phyloP scores from a whole-genome alignment of 164 flowering plant genomes.

The Chloranthus sessilifolius region DNA sequence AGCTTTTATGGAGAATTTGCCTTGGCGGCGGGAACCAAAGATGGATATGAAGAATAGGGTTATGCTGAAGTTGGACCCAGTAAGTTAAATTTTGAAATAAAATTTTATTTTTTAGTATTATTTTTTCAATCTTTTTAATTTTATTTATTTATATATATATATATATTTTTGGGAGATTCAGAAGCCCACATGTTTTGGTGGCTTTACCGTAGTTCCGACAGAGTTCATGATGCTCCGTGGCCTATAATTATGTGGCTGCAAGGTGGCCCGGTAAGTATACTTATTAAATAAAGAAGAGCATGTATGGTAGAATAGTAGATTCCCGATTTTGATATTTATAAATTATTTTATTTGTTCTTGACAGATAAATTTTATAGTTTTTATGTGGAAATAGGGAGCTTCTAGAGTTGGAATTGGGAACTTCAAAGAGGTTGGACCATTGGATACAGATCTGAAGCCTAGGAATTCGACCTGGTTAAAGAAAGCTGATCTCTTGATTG shows the following conservation, averaged over 20 bases:
- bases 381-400: conserved; percentile 40
- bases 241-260: conserved; percentile 54
- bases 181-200: conserved; percentile 58
- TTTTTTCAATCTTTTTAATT: no score
- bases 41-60: conserved; percentile 49
- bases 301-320: no score
- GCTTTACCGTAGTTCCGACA: conserved; percentile 41
- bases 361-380: background rate
- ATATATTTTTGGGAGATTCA: conserved; percentile 8
- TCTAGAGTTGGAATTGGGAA: conserved; percentile 57
- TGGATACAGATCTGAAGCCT: conserved; percentile 34
- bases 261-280: conserved; percentile 55
- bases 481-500: conserved; percentile 51
- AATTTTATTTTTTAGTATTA: background rate
- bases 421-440: conserved; percentile 46
- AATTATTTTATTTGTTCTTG: background rate
- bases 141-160: no score
- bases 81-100: conserved; percentile 12
- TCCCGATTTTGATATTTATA: background rate
- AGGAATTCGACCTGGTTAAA: conserved; percentile 52
- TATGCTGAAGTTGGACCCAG: conserved; percentile 47
- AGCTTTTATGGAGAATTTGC: conserved; percentile 14
- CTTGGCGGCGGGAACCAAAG: conserved; percentile 21
- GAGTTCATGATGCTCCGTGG: conserved; percentile 41
- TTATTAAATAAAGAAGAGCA: no score